phyloP scores from a whole-genome alignment of 2,329 filamentous ascomycete genomes.

The Colletotrichum sp. region DNA sequence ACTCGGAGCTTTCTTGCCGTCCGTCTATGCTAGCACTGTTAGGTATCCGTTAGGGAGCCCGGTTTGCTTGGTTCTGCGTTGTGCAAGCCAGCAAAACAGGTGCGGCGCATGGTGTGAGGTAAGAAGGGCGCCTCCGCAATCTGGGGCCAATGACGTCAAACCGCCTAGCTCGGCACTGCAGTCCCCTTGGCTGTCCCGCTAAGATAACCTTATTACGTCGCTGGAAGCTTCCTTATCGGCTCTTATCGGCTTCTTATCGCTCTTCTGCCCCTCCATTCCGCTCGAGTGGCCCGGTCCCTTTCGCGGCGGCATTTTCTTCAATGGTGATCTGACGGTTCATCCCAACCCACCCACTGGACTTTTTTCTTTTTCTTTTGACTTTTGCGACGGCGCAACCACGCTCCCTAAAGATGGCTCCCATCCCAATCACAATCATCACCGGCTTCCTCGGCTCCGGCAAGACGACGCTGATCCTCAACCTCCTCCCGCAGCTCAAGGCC shows the following conservation, averaged over 20 bases:
- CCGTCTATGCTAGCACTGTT: background rate
- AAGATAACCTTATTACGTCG: slow-evolving; percentile 20
- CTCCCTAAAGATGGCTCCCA: slow-evolving; percentile 62
- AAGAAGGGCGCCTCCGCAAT: background rate
- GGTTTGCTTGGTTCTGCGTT: background rate
- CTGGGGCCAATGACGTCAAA: slow-evolving; percentile 24
- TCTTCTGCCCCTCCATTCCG: slow-evolving; percentile 5
- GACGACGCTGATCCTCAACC: slow-evolving; percentile 93
- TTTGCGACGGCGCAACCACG: background rate
- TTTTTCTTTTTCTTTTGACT: background rate
- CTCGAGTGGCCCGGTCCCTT: background rate
- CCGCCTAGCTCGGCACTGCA: slow-evolving; percentile 17
- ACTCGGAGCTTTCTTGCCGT: background rate
- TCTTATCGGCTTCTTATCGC: slow-evolving; percentile 15
- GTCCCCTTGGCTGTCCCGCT: slow-evolving; percentile 11
- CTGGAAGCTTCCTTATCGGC: background rate
- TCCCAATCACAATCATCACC: slow-evolving; percentile 92
- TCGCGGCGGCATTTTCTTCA: slow-evolving; percentile 12
- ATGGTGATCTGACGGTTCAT: slow-evolving; percentile 7
- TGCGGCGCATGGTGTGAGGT: background rate
- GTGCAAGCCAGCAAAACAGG: background rate
- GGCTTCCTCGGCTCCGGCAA: slow-evolving; percentile 97
- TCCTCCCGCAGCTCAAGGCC: slow-evolving; percentile 87
- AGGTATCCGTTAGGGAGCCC: background rate
- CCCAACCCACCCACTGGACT: background rate